Percentiles rank a stretch among this genome's conserved stretches.
Evolutionary conservation across 2,329 filamentous ascomycete genomes (phyloP).

Genomic region (Xylariaceae sp.): DNA sequence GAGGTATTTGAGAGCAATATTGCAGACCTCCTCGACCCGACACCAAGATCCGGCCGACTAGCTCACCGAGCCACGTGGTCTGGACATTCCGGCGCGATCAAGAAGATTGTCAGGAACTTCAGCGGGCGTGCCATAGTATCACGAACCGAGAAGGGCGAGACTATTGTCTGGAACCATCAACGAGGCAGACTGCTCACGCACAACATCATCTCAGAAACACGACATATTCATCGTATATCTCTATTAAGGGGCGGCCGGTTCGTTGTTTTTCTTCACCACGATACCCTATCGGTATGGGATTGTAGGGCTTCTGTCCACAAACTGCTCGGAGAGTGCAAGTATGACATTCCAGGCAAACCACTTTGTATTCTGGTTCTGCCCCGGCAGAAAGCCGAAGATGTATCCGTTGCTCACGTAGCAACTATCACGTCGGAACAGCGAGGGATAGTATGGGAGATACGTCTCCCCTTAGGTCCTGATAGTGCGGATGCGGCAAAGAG

Average conservation of each 20-base stretch:
- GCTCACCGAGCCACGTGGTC: constrained; percentile 74
- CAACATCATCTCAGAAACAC: constrained; percentile 70
- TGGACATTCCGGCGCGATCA: constrained; percentile 80
- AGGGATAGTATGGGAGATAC: constrained; percentile 82
- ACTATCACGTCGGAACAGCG: constrained; percentile 80
- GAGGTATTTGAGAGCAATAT: constrained; percentile 81
- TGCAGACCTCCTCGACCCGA: constrained; percentile 80
- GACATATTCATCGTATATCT: constrained; percentile 81
- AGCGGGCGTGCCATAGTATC: constrained; percentile 83
- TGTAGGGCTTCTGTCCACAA: constrained; percentile 65
- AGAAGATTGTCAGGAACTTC: constrained; percentile 86
- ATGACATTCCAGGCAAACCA: constrained; percentile 71
- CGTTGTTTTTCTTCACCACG: constrained; percentile 78
- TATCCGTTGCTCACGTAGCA: constrained; percentile 73
- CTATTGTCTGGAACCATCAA: constrained; percentile 80
- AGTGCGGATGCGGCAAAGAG: constrained; percentile 34
- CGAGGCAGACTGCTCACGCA: constrained; percentile 67
- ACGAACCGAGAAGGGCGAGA: constrained; percentile 78
- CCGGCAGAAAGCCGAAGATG: constrained; percentile 60
- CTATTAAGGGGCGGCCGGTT: constrained; percentile 79
- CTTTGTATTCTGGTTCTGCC: constrained; percentile 82
- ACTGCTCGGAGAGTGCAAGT: constrained; percentile 65
- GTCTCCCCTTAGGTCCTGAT: constrained; percentile 58
- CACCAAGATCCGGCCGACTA: constrained; percentile 65
- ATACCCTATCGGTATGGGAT: constrained; percentile 80